Evolutionary conservation across 176 grass and related monocot species (phyloP).

Genomic region (Hyparrhenia diplandra): DNA sequence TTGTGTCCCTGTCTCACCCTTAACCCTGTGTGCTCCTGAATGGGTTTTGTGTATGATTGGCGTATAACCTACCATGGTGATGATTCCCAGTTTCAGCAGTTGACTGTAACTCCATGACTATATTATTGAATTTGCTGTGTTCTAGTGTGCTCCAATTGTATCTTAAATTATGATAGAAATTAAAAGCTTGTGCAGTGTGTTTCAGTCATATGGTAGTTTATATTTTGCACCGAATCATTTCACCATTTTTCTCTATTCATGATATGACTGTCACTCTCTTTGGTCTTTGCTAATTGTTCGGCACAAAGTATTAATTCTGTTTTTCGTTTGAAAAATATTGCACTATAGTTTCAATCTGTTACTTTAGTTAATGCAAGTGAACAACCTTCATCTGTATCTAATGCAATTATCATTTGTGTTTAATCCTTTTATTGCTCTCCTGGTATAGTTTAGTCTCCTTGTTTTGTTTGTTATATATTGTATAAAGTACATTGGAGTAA

Average conservation of each 20-base stretch:
- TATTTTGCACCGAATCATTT: not conserved
- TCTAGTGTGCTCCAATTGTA: not conserved
- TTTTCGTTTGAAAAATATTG: not conserved
- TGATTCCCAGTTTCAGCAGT: not conserved
- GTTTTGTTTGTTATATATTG: not conserved
- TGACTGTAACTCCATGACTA: not conserved
- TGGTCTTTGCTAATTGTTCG: not conserved
- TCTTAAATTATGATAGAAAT: not conserved
- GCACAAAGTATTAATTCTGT: not conserved
- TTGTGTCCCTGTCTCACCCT: slow-evolving; percentile 25
- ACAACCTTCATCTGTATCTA: not conserved
- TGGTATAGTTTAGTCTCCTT: not conserved
- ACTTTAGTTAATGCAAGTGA: not conserved
- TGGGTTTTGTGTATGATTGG: not conserved
- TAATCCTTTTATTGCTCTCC: not conserved
- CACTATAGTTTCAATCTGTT: not conserved
- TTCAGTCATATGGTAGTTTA: not conserved
- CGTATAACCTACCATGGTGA: not conserved
- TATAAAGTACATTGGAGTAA: not conserved
- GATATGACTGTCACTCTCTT: not conserved
- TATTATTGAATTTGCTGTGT: not conserved
- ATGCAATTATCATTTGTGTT: not conserved
- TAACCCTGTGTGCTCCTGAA: not conserved
- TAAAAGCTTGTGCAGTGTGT: not conserved
- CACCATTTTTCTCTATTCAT: not conserved